phyloP scores from a whole-genome alignment of 345 rosid genomes.

The Anacardium occidentale region DNA sequence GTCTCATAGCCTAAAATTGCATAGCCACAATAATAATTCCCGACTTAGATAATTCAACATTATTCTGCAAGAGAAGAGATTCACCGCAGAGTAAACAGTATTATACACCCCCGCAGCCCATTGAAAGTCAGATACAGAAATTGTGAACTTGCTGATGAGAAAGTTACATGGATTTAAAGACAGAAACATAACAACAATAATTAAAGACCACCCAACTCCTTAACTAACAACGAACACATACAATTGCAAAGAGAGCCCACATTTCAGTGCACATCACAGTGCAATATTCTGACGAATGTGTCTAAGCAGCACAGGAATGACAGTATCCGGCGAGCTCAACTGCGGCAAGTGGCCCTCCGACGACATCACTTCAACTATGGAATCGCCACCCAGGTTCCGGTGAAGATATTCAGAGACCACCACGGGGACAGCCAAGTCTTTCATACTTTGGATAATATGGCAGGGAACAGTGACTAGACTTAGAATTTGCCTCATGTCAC shows the following conservation, averaged over 20 bases:
- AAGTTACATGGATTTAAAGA: no score
- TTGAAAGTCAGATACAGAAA: no score
- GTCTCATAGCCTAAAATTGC: no score
- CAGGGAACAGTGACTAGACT: slow-evolving; percentile 67
- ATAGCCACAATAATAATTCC: no score
- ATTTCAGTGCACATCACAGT: slow-evolving; percentile 8
- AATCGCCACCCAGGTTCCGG: slow-evolving; percentile 55
- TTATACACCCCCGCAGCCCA: no score
- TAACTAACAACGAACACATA: slow-evolving; percentile 4
- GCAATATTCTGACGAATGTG: slow-evolving; percentile 69
- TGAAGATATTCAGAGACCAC: slow-evolving; percentile 75
- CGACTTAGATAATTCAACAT: no score
- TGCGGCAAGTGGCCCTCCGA: slow-evolving; percentile 94
- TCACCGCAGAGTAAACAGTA: no score
- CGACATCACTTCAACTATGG: slow-evolving; percentile 77
- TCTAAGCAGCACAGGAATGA: slow-evolving; percentile 70
- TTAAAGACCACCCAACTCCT: neutral
- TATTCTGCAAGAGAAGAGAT: no score
- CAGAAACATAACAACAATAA: neutral
- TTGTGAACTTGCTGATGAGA: no score
- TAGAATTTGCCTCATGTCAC: slow-evolving; percentile 68
- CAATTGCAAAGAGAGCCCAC: neutral
- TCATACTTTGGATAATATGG: slow-evolving; percentile 78
- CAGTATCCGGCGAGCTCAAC: slow-evolving; percentile 83
- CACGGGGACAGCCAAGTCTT: slow-evolving; percentile 90